Base-by-base conservation (phyloP, 129 eudicot genomes). In the Scalesia atractyloides region DNA sequence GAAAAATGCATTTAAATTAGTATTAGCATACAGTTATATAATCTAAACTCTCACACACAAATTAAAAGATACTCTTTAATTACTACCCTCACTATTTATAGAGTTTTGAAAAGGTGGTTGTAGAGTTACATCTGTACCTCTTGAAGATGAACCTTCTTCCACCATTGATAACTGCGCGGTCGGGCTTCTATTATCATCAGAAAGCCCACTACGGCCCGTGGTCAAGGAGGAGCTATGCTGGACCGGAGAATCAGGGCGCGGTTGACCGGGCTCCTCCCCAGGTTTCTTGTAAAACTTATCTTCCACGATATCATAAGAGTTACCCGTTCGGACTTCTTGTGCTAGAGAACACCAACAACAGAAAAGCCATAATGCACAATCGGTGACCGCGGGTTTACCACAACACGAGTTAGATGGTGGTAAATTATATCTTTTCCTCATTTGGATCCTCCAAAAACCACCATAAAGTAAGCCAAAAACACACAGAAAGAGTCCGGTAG, bases 341-440 rank as follows among this genome's bases (percentile, higher is more conserved):
- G 99, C 97, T 73, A 94, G 88, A 46, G 99, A 81, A 81, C 99
- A 94, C 97, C 99, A 94, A 76, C 99, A 94, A 75, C 97, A 94
- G 71, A 74, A 90, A 80, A 94, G 97, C 99, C 99, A 94, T 26
- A 86, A 76, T 16, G 82, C 89, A 80, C 91, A 94, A 73, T 94
- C 99, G 0, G 85, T 68, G 24, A 94, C 82, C 65, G 81, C 87
- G 2, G 91, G 85, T 72, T 83, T 84, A 15, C 90, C 86, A 74
- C 83, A 90, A 62, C 97, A 86, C 13, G 74, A 65, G 4, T 44
- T 80, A 9, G 82, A 81, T 30, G 85, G 74, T 10, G 99, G 99
- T 83, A 94, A 70, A 69, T 88, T 90, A 71, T 82, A 94, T 70
- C 99, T 84, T 80, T 88, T 94, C 19, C 97, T 85, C 99, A 94